Evolutionary conservation across 495 filamentous ascomycete species (phyloP), one percentile per base, ranked within the genome.

Genomic region (Podospora bellae-mahoneyi): DNA sequence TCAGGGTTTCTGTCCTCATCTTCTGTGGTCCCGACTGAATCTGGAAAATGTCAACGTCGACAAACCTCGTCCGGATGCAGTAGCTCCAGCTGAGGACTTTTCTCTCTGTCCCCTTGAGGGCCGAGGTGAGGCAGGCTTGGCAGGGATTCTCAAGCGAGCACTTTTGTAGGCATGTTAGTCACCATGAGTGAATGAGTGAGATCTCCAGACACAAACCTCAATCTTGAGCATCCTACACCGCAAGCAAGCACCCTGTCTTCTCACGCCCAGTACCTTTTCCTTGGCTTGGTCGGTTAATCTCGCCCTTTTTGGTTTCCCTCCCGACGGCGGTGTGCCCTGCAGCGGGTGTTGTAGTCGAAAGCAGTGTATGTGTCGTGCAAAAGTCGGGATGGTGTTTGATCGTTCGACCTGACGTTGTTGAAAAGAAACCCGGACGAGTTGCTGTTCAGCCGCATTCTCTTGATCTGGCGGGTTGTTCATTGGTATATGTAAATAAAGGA

Each of bases 141-240:
- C 76, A 74, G 10, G 72, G 72, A 48, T 73, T 73, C 4, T 67
- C 64, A 39, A 63, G 69, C 34, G 72, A 76, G 68, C 74, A 76
- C 76, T 77, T 27, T n/a, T 61, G 26, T 23, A 23, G 1, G 23
- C 15, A 30, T 20, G 59, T 30, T 30, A 61, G 26, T 4, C 19
- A 61, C 16, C 27, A 23, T 3, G 19, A 60, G n/a, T 5, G 20
- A 19, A 15, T 30, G 16, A 61, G 1, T 30, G n/a, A 61, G 4
- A 61, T 30, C 7, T 6, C 56, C 4, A 28, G 4, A 20, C 20
- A 61, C 59, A n/a, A 56, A 77, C 76, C 75, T 72, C 69, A 34
- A 72, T 91, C 77, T 91, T 91, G 5, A 92, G 80, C 85, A 92
- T 90, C 23, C 87, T 83, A 77, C 89, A 92, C 68, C 88, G 81